Percentiles rank a stretch among this genome's conserved stretches.
Conservation (phyloP, 1,284 basidiomycete species). For the Pyrrhoderma lamaoense region DNA sequence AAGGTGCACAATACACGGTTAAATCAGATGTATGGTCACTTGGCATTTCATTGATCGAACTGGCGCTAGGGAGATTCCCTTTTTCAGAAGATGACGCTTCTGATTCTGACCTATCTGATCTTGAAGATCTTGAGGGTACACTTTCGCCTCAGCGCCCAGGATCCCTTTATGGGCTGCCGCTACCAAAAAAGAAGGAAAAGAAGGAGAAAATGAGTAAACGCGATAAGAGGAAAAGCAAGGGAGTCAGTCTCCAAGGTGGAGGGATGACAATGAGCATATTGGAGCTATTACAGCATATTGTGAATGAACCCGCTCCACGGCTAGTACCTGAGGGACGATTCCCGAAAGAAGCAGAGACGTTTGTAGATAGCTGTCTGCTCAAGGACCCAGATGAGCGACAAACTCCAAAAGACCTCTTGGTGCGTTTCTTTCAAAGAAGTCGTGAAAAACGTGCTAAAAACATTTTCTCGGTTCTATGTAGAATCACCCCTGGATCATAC, state of each 20-base stretch:
- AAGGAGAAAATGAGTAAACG: constrained; percentile 31
- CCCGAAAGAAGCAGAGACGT: constrained; percentile 62
- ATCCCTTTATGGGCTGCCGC: constrained; percentile 12
- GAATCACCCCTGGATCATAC: constrained; percentile 55
- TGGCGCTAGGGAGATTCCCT: constrained; percentile 89
- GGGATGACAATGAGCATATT: constrained; percentile 96
- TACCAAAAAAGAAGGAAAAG: constrained; percentile 31
- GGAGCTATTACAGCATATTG: constrained; percentile 95
- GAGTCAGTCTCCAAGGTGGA: constrained; percentile 83
- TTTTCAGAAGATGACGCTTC: constrained; percentile 69
- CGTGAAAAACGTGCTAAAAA: constrained; percentile 4
- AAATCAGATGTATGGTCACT: constrained; percentile 98
- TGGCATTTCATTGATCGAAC: constrained; percentile 91
- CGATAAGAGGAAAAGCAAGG: constrained; percentile 62
- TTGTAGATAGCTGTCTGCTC: constrained; percentile 76
- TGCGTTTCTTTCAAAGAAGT: constrained; percentile 24
- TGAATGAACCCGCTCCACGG: constrained; percentile 89
- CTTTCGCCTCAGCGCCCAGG: constrained; percentile 49
- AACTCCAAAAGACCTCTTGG: constrained; percentile 79
- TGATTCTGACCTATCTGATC: constrained; percentile 61
- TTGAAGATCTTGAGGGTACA: constrained; percentile 49
- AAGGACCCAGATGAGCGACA: constrained; percentile 75
- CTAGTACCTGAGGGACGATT: constrained; percentile 67
- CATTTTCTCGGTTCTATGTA: constrained; percentile 23
- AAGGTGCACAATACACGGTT: constrained; percentile 95